Conservation (phyloP, 1,284 basidiomycete genomes). For the Puccinia triticina region DNA sequence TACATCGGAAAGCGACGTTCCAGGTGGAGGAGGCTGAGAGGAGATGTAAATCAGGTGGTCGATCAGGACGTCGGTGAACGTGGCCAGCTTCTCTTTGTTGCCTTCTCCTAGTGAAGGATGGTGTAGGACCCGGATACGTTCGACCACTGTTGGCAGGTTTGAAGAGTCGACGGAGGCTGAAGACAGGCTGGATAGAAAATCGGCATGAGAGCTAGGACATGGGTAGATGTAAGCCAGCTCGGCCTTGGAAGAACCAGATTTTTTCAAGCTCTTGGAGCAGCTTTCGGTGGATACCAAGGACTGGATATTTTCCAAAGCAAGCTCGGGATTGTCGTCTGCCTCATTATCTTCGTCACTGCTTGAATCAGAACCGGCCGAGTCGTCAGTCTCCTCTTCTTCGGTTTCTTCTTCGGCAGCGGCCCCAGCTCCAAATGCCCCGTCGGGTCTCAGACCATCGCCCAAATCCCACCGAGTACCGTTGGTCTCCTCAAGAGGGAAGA, state of each 20-base stretch:
- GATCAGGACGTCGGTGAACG: slow-evolving; percentile 79
- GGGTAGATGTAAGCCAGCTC: slow-evolving; percentile 90
- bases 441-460: slow-evolving; percentile 63
- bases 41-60: slow-evolving; percentile 84
- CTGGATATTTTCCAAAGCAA: neutral
- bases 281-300: slow-evolving; percentile 36
- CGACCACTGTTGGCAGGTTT: slow-evolving; percentile 79
- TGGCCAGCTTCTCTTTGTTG: slow-evolving; percentile 90
- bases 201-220: slow-evolving; percentile 82
- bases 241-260: neutral
- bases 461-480: slow-evolving; percentile 61
- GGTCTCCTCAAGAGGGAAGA: slow-evolving; percentile 63
- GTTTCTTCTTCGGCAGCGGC: slow-evolving; percentile 57
- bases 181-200: slow-evolving; percentile 80
- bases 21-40: slow-evolving; percentile 62
- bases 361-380: slow-evolving; percentile 60
- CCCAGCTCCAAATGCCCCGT: slow-evolving; percentile 60
- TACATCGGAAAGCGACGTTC: slow-evolving; percentile 65
- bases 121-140: slow-evolving; percentile 86
- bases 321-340: slow-evolving; percentile 57
- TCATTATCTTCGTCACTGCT: slow-evolving; percentile 63
- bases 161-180: slow-evolving; percentile 66
- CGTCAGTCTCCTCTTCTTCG: slow-evolving; percentile 58
- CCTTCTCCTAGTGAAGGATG: slow-evolving; percentile 86
- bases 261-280: slow-evolving; percentile 53